Base-by-base conservation (phyloP, 2,329 filamentous ascomycete species). In the Aschersonia sp. region DNA sequence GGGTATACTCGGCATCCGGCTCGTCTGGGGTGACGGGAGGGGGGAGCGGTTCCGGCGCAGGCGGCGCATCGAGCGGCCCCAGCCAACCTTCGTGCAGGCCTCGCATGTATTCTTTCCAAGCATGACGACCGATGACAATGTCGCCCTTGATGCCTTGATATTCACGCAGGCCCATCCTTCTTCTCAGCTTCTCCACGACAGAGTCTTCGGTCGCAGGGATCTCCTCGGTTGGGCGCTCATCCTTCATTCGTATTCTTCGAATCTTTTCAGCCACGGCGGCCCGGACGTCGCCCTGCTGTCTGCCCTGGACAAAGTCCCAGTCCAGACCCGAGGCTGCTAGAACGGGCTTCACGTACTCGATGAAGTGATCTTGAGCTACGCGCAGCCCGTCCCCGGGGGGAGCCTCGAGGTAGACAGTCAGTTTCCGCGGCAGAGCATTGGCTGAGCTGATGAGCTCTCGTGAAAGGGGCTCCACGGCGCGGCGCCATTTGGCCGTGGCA, bases 11-110 rank as follows among this genome's bases (percentile, higher is more conserved):
- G 20, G 52, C 52, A 10, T 48, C 50, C n/a, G 42, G 55, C 20
- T 56, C 52, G 6, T 47, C 59, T 52, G 50, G 56, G 5, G 47
- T 59, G 53, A 50, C 56, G 50, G 51, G 59, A 52, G 53, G 50
- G 12, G 52, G 7, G 1, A 32, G 12, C 52, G 48, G 38, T 45
- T 59, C 53, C 35, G 59, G 49, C 47, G 67, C 61, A 31, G 61
- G 58, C 2, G 84, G 84, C 48, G 79, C 66, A 50, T 84, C 78
- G 43, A 94, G 69, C 5, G 92, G 89, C 0, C 92, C 91, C 30
- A 98, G 69, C 91, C 92, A 98, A 48, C 92, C 92, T 66, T 98
- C 92, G 62, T 98, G 92, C 54, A 97, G 61, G 44, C 92, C 92
- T 50, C 89, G 77, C 30, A 97, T 71, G 63, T 97, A 98, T 66